Conservation (phyloP, 2,329 filamentous ascomycete species). For the Rhynchosporium graminicola region DNA sequence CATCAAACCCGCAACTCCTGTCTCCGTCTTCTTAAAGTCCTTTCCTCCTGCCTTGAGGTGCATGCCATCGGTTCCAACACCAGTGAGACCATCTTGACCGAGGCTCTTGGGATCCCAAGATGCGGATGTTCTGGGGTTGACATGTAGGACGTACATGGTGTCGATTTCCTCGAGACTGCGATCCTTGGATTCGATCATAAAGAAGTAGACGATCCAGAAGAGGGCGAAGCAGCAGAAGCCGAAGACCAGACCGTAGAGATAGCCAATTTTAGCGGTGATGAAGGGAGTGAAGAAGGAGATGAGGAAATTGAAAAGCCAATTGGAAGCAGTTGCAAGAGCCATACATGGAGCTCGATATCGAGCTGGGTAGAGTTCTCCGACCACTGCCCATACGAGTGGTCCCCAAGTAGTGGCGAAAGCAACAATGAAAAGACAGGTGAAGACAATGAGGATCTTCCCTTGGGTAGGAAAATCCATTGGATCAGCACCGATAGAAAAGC, state of each 20-base stretch:
- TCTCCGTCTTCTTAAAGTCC: constrained; percentile 28
- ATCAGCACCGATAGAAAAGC: constrained; percentile 48
- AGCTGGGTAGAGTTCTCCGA: constrained; percentile 66
- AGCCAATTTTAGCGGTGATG: constrained; percentile 67
- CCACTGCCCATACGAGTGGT: constrained; percentile 67
- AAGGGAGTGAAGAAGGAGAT: constrained; percentile 78
- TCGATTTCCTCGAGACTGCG: constrained; percentile 78
- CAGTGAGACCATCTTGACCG: constrained; percentile 24
- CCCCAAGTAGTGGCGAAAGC: constrained; percentile 72
- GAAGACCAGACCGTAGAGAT: constrained; percentile 70
- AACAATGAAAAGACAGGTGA: constrained; percentile 65
- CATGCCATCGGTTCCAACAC: constrained; percentile 22
- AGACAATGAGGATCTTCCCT: constrained; percentile 64
- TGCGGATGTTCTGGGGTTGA: constrained; percentile 47
- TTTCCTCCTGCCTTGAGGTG: constrained; percentile 24
- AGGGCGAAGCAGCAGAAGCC: constrained; percentile 67
- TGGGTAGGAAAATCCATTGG: constrained; percentile 49
- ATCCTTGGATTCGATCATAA: constrained; percentile 73
- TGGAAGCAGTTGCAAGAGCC: constrained; percentile 60
- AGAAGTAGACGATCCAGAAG: constrained; percentile 72
- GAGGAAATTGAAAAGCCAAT: constrained; percentile 72
- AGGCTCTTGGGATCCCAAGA: constrained; percentile 34
- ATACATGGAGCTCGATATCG: constrained; percentile 61
- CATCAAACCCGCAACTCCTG: constrained; percentile 23
- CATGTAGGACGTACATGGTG: constrained; percentile 65